Evolutionary conservation across 1,139 yeast genomes (phyloP).

Genomic region (Diutina mesorugosa): DNA sequence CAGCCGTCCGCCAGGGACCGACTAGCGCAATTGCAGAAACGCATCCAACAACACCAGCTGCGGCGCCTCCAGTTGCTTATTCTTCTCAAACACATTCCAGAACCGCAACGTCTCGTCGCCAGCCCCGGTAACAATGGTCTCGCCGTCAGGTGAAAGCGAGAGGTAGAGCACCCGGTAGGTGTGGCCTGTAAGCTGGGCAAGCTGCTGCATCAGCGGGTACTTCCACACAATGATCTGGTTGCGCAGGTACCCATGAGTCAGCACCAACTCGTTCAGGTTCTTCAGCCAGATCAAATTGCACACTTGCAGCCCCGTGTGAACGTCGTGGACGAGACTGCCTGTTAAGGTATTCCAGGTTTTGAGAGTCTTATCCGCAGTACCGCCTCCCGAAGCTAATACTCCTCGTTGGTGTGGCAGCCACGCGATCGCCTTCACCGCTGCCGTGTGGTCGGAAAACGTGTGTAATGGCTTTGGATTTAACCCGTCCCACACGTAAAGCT

Average conservation of each 20-base stretch:
- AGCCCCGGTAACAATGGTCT: slow-evolving; percentile 96
- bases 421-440: slow-evolving; percentile 92
- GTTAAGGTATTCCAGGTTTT: slow-evolving; percentile 88
- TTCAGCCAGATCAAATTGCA: slow-evolving; percentile 91
- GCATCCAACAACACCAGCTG: slow-evolving; percentile 64
- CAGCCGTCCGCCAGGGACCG: not conserved
- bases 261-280: slow-evolving; percentile 82
- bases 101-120: slow-evolving; percentile 94
- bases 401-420: slow-evolving; percentile 99
- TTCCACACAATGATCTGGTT: slow-evolving; percentile 94
- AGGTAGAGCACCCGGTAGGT: slow-evolving; percentile 84
- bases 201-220: slow-evolving; percentile 83
- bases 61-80: slow-evolving; percentile 42
- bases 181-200: slow-evolving; percentile 90
- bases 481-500: slow-evolving; percentile 80
- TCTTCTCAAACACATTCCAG: slow-evolving; percentile 86
- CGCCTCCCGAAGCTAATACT: slow-evolving; percentile 90
- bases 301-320: slow-evolving; percentile 92
- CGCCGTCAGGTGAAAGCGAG: slow-evolving; percentile 93
- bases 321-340: slow-evolving; percentile 61
- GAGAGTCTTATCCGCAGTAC: slow-evolving; percentile 85
- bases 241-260: slow-evolving; percentile 89
- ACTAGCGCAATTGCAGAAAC: slow-evolving; percentile 56
- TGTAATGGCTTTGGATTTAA: slow-evolving; percentile 55
- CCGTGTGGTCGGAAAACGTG: slow-evolving; percentile 71